A percentile compares a stretch with the other conserved stretches of the same genome.
Evolutionary conservation across 495 filamentous ascomycete species (phyloP).

Genomic region (Neohortaea acidophila): DNA sequence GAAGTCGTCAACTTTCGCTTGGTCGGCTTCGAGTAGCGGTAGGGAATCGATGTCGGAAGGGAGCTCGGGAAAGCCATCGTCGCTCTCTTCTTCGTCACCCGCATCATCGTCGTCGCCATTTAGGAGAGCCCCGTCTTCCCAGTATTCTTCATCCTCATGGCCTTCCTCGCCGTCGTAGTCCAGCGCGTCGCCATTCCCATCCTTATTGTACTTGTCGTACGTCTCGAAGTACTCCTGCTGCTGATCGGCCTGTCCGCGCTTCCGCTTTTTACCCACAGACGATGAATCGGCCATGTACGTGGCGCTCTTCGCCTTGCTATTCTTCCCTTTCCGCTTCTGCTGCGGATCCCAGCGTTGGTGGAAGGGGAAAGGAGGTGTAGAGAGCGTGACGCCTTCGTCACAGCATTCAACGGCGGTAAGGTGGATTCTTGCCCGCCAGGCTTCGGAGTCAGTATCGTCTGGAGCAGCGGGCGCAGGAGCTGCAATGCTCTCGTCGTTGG

Average conservation of each 20-base stretch:
- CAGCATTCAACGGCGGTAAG: conserved; percentile 73
- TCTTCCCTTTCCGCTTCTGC: conserved; percentile 34
- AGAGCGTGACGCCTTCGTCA: conserved; percentile 34
- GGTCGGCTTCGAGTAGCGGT: conserved; percentile 37
- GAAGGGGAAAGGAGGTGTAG: conserved; percentile 78
- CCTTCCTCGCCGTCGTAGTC: conserved; percentile 27
- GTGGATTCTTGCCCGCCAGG: conserved; percentile 61
- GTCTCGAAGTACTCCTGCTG: conserved; percentile 15
- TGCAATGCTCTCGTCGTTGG: too few species aligned
- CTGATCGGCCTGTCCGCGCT: conserved; percentile 22
- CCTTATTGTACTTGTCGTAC: conserved; percentile 17
- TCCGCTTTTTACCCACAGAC: conserved; percentile 29
- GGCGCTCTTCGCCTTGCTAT: conserved; percentile 28
- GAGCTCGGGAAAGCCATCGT: conserved; percentile 38
- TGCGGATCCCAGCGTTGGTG: conserved; percentile 74
- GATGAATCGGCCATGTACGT: conserved; percentile 34
- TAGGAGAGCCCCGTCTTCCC: conserved; percentile 21
- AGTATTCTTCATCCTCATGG: conserved; percentile 27
- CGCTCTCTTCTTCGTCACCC: conserved; percentile 24
- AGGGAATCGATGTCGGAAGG: conserved; percentile 47
- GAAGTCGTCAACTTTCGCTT: conserved; percentile 44
- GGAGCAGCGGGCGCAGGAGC: conserved; percentile 22
- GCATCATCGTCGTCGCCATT: conserved; percentile 26
- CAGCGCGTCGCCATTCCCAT: conserved; percentile 23
- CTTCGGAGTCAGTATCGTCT: conserved; percentile 32